Evolutionary conservation across 306 rosid genomes (phyloP).

Genomic region (Prunus salicina): DNA sequence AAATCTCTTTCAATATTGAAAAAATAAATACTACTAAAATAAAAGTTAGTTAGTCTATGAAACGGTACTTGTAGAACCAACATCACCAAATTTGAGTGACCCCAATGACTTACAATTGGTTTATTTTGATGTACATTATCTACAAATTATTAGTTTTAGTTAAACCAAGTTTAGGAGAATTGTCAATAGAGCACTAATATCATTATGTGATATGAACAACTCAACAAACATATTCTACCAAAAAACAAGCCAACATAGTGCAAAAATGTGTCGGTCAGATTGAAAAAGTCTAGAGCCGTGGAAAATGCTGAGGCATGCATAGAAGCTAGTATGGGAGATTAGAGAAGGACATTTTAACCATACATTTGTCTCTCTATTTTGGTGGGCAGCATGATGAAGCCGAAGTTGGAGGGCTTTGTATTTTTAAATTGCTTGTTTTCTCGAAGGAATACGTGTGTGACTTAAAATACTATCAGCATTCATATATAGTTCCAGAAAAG

Average conservation of each 20-base stretch:
- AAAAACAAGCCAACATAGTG: not conserved
- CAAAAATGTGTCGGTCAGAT: constrained; percentile 46
- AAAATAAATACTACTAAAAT: too few relatives aligned
- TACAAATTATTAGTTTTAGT: not conserved
- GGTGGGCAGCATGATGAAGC: constrained; percentile 58
- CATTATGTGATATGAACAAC: not conserved
- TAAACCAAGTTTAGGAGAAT: not conserved
- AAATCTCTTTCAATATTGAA: too few relatives aligned
- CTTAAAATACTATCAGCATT: constrained; percentile 4
- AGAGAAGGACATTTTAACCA: constrained; percentile 62
- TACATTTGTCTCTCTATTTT: constrained; percentile 29
- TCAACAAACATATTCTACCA: too few relatives aligned
- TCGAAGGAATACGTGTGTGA: constrained; percentile 39
- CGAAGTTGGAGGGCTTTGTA: constrained; percentile 16
- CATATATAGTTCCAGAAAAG: not conserved
- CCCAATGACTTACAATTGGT: too few relatives aligned
- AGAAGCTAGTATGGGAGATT: constrained; percentile 28
- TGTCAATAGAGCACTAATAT: not conserved
- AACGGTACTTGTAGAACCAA: too few relatives aligned
- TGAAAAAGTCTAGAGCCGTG: not conserved
- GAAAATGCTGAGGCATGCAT: constrained; percentile 1
- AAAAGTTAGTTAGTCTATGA: too few relatives aligned
- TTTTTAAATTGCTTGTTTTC: constrained; percentile 28
- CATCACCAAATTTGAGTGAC: too few relatives aligned
- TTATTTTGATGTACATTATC: not conserved